A percentile compares a stretch with the other conserved stretches of the same genome.
Conservation (phyloP, 176 grass and related monocot species). For the Eremochloa ophiuroides region DNA sequence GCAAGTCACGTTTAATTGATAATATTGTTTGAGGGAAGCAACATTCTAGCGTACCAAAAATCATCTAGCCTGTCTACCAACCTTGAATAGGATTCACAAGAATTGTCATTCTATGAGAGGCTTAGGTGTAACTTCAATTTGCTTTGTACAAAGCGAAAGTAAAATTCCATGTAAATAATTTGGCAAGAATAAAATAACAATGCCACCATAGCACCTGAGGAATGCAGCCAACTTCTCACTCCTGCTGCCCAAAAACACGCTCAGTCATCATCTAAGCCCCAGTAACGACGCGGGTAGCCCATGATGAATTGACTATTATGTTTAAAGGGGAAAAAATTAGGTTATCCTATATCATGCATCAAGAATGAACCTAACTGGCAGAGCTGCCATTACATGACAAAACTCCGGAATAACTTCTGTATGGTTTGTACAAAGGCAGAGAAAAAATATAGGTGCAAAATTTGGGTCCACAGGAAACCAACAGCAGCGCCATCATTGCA, state of each 20-base stretch:
- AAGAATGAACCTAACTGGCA: not conserved
- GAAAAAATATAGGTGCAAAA: not conserved
- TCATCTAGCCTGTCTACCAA: not conserved
- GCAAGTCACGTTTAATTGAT: not conserved
- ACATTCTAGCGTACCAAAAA: not conserved
- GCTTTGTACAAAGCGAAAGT: not conserved
- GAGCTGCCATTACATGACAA: not conserved
- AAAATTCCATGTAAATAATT: not conserved
- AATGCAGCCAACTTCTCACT: not conserved
- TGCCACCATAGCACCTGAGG: not conserved
- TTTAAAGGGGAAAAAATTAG: not conserved
- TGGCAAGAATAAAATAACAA: not conserved
- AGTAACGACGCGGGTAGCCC: not conserved
- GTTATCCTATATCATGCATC: not conserved
- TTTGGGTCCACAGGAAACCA: not conserved
- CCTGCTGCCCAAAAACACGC: not conserved
- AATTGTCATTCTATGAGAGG: not conserved
- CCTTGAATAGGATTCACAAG: not conserved
- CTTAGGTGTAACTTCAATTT: not conserved
- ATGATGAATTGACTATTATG: not conserved
- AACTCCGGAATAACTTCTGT: not conserved
- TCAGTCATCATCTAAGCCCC: not conserved
- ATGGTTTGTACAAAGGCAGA: not conserved
- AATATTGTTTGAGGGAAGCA: not conserved
- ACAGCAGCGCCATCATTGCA: not conserved